Evolutionary conservation across 441 rosid genomes (phyloP).

Genomic region (Arabidopsis lyrata): DNA sequence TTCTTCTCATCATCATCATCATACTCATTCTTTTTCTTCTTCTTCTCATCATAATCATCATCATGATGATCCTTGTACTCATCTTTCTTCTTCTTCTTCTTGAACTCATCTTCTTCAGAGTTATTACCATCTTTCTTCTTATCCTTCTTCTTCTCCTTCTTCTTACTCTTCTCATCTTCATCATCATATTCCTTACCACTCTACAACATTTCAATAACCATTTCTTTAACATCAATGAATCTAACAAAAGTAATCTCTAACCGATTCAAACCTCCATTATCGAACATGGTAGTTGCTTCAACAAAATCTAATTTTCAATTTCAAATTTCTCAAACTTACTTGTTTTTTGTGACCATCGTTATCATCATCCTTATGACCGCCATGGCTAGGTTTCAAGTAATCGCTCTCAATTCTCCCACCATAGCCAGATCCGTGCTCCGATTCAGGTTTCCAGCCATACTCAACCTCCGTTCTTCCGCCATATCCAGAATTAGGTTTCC

Average conservation of each 20-base stretch:
- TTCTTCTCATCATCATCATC: not conserved
- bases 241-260: not conserved
- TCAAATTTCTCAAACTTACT: constrained; percentile 9
- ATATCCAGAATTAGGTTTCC: constrained; percentile 30
- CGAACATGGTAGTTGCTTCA: not conserved
- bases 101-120: constrained; percentile 9
- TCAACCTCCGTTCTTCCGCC: constrained; percentile 43
- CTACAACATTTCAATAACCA: constrained; percentile 40
- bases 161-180: constrained; percentile 61
- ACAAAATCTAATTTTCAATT: not conserved
- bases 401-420: constrained; percentile 38
- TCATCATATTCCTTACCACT: constrained; percentile 60
- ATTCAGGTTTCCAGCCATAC: constrained; percentile 37
- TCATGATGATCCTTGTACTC: no score
- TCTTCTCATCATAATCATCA: not conserved
- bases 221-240: not conserved
- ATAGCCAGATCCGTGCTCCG: constrained; percentile 48
- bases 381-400: constrained; percentile 24
- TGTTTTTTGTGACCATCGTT: constrained; percentile 55
- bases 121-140: constrained; percentile 22
- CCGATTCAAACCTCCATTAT: not conserved
- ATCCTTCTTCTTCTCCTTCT: constrained; percentile 35
- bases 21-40: not conserved
- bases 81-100: constrained; percentile 24
- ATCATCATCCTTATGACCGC: constrained; percentile 18